phyloP scores from a whole-genome alignment of 805 yeast species.

The Sugiyamaella americana region DNA sequence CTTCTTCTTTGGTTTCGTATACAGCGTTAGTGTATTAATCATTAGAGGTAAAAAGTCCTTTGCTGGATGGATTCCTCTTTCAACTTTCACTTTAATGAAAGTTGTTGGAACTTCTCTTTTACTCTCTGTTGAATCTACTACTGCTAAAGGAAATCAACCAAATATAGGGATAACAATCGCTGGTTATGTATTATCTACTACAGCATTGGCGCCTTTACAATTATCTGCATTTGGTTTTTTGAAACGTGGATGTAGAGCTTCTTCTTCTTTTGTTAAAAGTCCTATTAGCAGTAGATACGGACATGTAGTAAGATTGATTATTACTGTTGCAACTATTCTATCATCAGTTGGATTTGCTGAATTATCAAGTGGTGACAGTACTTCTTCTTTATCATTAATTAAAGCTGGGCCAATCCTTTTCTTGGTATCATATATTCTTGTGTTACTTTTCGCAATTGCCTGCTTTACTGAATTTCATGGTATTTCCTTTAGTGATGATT shows the following conservation, averaged over 20 bases:
- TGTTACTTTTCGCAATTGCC: conserved; percentile 6
- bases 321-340: conserved; percentile 6
- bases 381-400: conserved; percentile 3
- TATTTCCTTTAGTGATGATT: conserved; percentile 2
- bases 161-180: conserved; percentile 5
- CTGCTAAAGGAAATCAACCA: conserved; percentile 6
- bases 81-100: conserved; percentile 8
- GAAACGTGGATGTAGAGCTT: too few species aligned
- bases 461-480: not conserved
- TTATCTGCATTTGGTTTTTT: conserved; percentile 11
- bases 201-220: conserved; percentile 14
- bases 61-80: conserved; percentile 11
- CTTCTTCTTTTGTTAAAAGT: too few species aligned
- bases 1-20: conserved; percentile 1
- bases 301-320: conserved; percentile 4
- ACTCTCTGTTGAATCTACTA: conserved; percentile 4
- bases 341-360: conserved; percentile 10
- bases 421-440: not conserved
- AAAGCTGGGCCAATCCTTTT: conserved; percentile 11
- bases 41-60: conserved; percentile 5
- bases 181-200: conserved; percentile 9
- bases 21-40: not conserved
- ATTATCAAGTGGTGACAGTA: not conserved
- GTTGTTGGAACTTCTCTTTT: conserved; percentile 9
- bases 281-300: not conserved